phyloP scores from a whole-genome alignment of 1,284 basidiomycete genomes.

The Papiliotrema terrestris region DNA sequence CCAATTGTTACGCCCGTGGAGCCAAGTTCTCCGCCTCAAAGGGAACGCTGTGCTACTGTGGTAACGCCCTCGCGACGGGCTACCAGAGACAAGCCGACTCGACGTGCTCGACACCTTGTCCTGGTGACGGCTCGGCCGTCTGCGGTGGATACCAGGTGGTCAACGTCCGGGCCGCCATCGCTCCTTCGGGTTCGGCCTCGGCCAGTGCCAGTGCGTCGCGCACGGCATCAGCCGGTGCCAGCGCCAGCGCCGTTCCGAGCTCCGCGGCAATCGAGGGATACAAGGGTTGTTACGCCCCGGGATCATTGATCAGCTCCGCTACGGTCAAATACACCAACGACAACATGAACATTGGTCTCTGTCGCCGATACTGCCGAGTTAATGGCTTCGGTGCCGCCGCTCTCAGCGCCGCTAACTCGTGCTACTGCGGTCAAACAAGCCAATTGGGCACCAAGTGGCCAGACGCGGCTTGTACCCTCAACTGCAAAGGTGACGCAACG shows the following conservation, averaged over 20 bases:
- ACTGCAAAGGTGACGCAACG: constrained; percentile 20
- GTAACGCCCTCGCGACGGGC: constrained; percentile 5
- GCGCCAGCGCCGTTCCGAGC: constrained; percentile 6
- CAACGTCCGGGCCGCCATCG: not conserved
- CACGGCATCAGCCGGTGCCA: not conserved
- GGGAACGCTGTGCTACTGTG: constrained; percentile 22
- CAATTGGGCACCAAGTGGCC: constrained; percentile 2
- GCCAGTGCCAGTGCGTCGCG: not conserved
- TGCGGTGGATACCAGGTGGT: constrained; percentile 5
- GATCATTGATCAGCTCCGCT: constrained; percentile 15
- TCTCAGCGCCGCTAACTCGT: constrained; percentile 9
- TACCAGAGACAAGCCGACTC: not conserved
- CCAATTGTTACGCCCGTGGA: constrained; percentile 11
- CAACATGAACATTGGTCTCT: constrained; percentile 15
- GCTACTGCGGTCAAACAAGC: constrained; percentile 1
- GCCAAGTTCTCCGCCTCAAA: constrained; percentile 20
- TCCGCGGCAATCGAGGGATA: constrained; percentile 16
- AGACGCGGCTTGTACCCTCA: constrained; percentile 11
- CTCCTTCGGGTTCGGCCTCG: not conserved
- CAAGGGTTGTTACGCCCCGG: constrained; percentile 27
- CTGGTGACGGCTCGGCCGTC: constrained; percentile 2
- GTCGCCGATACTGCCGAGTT: constrained; percentile 17
- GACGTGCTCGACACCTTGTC: constrained; percentile 10
- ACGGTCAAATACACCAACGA: constrained; percentile 2
- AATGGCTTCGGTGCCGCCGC: constrained; percentile 12